phyloP scores from a whole-genome alignment of 2,329 filamentous ascomycete genomes.

The Alternaria incomplexa region DNA sequence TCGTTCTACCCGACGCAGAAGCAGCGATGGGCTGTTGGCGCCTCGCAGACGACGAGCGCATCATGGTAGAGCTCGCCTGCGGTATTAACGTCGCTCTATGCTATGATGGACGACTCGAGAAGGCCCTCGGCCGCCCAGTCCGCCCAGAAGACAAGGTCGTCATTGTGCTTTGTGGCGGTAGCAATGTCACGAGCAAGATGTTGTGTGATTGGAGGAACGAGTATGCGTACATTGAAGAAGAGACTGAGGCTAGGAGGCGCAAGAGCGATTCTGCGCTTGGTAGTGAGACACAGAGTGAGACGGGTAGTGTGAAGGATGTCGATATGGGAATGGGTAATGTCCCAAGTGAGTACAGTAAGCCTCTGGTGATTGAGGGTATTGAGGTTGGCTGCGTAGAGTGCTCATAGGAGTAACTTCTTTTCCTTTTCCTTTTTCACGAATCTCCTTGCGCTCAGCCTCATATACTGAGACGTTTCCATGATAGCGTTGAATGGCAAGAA shows the following conservation, averaged over 20 bases:
- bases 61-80: constrained; percentile 85
- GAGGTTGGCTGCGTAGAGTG: constrained; percentile 12
- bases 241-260: constrained; percentile 19
- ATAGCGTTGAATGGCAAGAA: background rate
- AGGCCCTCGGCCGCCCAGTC: constrained; percentile 65
- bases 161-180: constrained; percentile 79
- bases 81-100: constrained; percentile 77
- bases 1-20: constrained; percentile 75
- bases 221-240: constrained; percentile 38
- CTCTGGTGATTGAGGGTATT: constrained; percentile 21
- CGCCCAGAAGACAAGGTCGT: constrained; percentile 75
- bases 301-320: constrained; percentile 14
- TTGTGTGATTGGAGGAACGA: constrained; percentile 56
- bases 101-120: constrained; percentile 69
- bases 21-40: constrained; percentile 78
- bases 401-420: background rate
- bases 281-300: constrained; percentile 21
- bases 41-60: constrained; percentile 80
- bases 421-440: background rate
- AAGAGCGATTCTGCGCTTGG: constrained; percentile 25
- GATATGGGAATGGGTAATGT: constrained; percentile 5
- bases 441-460: background rate
- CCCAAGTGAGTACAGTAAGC: constrained; percentile 23
- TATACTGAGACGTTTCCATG: background rate
- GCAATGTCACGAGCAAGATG: constrained; percentile 59